Evolutionary conservation across 352 stramenopile species (phyloP).

Genomic region (Pythium aquatile): DNA sequence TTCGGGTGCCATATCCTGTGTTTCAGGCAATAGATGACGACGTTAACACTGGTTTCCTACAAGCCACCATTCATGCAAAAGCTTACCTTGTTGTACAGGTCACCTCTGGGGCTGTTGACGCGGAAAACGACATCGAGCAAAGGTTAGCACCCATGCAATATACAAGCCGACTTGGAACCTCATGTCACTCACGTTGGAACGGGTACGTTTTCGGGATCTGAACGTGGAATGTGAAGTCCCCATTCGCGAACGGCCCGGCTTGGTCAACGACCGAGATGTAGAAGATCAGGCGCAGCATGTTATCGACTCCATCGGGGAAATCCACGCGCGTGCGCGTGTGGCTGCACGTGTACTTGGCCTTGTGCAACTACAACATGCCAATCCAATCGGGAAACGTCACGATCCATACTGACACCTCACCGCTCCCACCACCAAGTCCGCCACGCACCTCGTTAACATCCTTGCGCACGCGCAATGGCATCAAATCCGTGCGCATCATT

Average conservation of each 20-base stretch:
- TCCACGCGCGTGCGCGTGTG: constrained; percentile 81
- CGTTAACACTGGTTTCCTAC: not conserved
- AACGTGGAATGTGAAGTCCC: constrained; percentile 84
- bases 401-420: constrained; percentile 1
- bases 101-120: constrained; percentile 58
- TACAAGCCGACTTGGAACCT: not conserved
- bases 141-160: not conserved
- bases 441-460: constrained; percentile 78
- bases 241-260: constrained; percentile 75
- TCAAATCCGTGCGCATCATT: constrained; percentile 73
- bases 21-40: not conserved
- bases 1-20: constrained; percentile 84
- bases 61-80: not conserved
- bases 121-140: not conserved
- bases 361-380: constrained; percentile 47
- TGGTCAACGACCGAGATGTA: constrained; percentile 75
- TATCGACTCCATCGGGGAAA: constrained; percentile 77
- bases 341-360: constrained; percentile 75
- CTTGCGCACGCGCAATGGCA: constrained; percentile 76
- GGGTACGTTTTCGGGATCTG: constrained; percentile 87
- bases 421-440: not conserved
- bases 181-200: constrained; percentile 61
- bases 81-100: constrained; percentile 64
- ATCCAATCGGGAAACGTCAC: not conserved
- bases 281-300: constrained; percentile 82